These are phyloP conservation scores for Olyra latifolia DNA, from an alignment of 176 grass and related monocot genomes.

Conservation along the genomic window DNA sequence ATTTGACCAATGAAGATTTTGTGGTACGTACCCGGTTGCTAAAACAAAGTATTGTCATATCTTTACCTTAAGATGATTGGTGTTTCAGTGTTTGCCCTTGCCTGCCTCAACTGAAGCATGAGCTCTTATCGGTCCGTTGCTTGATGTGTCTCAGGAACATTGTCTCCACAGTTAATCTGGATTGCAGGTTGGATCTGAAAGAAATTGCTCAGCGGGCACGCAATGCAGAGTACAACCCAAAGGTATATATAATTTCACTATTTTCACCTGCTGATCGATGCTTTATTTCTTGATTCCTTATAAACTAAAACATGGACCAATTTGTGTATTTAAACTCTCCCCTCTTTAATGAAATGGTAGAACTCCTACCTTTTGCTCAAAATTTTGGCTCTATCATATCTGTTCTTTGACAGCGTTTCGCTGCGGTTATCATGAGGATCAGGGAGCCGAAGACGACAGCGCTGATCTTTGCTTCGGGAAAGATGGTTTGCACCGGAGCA, in stretches of 20 bases:
- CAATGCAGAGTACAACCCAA: slow-evolving; percentile 87
- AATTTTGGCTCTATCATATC: slow-evolving; percentile 5
- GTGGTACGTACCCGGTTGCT: background rate
- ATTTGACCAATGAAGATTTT: background rate
- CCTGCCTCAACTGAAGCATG: background rate
- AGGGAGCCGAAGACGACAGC: slow-evolving; percentile 87
- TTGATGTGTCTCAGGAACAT: slow-evolving; percentile 57
- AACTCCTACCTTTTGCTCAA: too few species aligned
- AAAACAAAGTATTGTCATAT: background rate
- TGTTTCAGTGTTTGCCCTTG: background rate
- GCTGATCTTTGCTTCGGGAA: slow-evolving; percentile 87
- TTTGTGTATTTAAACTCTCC: too few species aligned
- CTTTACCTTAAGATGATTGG: background rate
- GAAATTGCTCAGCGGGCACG: slow-evolving; percentile 59
- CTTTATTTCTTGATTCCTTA: background rate
- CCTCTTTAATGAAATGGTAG: too few species aligned
- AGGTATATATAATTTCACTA: slow-evolving; percentile 40
- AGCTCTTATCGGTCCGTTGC: slow-evolving; percentile 2
- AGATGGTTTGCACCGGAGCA: slow-evolving; percentile 93
- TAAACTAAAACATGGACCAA: background rate
- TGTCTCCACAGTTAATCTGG: slow-evolving; percentile 76
- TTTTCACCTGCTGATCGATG: background rate
- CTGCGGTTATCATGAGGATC: slow-evolving; percentile 92
- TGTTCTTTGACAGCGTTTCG: slow-evolving; percentile 60
- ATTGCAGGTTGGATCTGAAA: slow-evolving; percentile 75